Conservation (phyloP, 169 alveolate species). For the Neospora caninum region DNA sequence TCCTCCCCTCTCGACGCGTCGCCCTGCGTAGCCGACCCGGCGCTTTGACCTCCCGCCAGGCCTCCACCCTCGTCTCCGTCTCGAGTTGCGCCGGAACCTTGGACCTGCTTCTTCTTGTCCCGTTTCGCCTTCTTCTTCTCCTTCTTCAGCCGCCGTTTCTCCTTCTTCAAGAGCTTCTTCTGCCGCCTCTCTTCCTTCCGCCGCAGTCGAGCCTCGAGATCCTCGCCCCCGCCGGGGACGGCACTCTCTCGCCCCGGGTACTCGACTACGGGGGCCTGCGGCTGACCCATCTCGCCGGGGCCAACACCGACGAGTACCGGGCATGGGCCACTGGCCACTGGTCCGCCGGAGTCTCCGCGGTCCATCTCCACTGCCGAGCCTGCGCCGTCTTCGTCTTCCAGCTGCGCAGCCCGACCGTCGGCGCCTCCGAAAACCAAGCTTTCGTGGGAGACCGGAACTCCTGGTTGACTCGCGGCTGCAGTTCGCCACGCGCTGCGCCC, state of each 20-base stretch:
- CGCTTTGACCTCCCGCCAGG: background rate
- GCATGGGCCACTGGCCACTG: background rate
- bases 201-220: background rate
- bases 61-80: background rate
- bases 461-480: background rate
- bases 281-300: background rate
- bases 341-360: background rate
- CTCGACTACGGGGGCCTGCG: background rate
- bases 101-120: background rate
- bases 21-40: background rate
- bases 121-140: background rate
- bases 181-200: background rate
- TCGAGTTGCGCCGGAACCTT: background rate
- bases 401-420: background rate
- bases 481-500: background rate
- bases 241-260: background rate
- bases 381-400: background rate
- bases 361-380: background rate
- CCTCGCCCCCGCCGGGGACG: background rate
- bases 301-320: background rate
- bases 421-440: background rate
- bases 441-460: background rate
- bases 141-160: background rate
- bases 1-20: background rate
- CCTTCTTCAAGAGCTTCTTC: background rate